Conservation (phyloP, 495 filamentous ascomycete species). For the Penicillium fimorum region DNA sequence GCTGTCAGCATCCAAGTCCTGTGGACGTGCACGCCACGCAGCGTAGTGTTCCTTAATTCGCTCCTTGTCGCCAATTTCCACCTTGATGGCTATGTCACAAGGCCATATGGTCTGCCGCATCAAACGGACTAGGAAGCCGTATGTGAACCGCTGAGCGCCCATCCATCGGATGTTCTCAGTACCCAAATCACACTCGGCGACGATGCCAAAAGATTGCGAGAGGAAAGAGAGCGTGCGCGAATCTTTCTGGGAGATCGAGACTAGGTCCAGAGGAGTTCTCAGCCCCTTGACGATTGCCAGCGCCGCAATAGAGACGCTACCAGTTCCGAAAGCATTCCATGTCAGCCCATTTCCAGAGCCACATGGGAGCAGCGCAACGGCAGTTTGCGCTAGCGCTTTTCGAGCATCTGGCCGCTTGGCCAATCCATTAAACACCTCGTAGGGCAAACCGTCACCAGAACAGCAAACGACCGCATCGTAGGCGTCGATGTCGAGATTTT, state of each 20-base stretch:
- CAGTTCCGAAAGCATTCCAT: slow-evolving; percentile 82
- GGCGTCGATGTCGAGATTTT: slow-evolving; percentile 72
- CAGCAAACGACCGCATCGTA: slow-evolving; percentile 86
- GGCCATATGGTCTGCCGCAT: slow-evolving; percentile 75
- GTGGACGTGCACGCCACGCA: slow-evolving; percentile 42
- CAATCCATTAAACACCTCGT: slow-evolving; percentile 94
- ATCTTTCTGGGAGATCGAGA: slow-evolving; percentile 81
- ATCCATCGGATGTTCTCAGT: slow-evolving; percentile 94
- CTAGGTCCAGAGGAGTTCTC: slow-evolving; percentile 74
- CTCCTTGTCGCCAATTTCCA: slow-evolving; percentile 74
- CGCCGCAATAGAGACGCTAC: slow-evolving; percentile 71
- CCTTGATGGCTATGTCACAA: slow-evolving; percentile 81
- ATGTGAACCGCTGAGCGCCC: slow-evolving; percentile 79
- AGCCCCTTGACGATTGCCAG: slow-evolving; percentile 83
- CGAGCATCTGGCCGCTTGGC: slow-evolving; percentile 71
- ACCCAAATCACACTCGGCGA: slow-evolving; percentile 83
- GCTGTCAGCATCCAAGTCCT: slow-evolving; percentile 18
- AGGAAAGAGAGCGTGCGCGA: slow-evolving; percentile 78
- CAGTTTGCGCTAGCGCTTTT: slow-evolving; percentile 72
- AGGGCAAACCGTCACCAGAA: slow-evolving; percentile 87
- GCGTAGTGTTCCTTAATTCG: slow-evolving; percentile 72
- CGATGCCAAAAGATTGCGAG: slow-evolving; percentile 84
- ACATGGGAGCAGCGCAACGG: slow-evolving; percentile 86
- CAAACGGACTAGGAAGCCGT: slow-evolving; percentile 73
- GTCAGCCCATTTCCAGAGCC: slow-evolving; percentile 94